phyloP scores from a whole-genome alignment of 2,329 filamentous ascomycete species.

The Arthrobotrys conoides region DNA sequence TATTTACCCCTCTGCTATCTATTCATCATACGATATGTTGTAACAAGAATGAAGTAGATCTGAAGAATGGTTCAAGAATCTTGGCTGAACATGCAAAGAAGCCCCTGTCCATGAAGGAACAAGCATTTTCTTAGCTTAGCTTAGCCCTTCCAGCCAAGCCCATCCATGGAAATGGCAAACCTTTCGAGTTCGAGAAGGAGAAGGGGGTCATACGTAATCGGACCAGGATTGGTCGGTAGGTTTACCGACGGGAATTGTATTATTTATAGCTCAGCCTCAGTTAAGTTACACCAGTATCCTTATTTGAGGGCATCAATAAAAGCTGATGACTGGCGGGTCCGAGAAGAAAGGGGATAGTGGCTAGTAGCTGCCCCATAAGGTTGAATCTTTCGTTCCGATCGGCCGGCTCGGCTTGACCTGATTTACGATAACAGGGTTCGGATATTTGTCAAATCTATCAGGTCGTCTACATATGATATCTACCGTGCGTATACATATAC shows the following conservation, averaged over 20 bases:
- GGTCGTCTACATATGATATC: too few relatives aligned
- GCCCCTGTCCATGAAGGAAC: background rate
- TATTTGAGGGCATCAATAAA: too few relatives aligned
- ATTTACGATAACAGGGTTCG: background rate
- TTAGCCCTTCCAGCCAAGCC: too few relatives aligned
- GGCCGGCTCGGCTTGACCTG: background rate
- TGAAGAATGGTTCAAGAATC: background rate
- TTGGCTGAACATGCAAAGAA: too few relatives aligned
- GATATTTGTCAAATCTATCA: too few relatives aligned
- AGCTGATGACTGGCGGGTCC: background rate
- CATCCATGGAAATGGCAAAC: background rate
- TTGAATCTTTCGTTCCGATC: background rate
- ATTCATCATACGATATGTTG: too few relatives aligned
- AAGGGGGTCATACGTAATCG: background rate
- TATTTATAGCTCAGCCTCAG: background rate
- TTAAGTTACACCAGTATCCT: too few relatives aligned
- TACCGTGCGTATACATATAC: too few relatives aligned
- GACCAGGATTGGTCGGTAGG: background rate
- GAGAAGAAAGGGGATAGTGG: background rate
- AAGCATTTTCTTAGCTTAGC: slow-evolving; percentile 7
- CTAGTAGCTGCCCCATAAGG: background rate
- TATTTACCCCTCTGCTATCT: too few relatives aligned
- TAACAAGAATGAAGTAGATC: background rate
- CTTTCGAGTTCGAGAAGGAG: background rate
- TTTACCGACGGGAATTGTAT: background rate